Percentiles rank a stretch among this genome's conserved stretches.
Conservation (phyloP, 768 basidiomycete species). For the Amanita phalloides region DNA sequence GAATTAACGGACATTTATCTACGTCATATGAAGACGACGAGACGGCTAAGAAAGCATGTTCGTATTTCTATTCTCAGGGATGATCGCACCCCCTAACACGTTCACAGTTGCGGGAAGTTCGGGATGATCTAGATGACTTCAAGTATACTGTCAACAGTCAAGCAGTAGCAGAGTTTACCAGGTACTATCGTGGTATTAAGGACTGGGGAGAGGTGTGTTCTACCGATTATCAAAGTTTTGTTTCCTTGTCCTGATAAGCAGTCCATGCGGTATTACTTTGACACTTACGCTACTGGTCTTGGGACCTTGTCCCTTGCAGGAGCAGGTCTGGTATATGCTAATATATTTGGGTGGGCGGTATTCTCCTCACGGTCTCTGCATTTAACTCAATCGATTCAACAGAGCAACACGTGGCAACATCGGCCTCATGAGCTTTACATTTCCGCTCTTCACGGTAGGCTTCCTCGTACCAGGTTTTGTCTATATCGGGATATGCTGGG, state of each 20-base stretch:
- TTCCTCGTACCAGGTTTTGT: conserved; percentile 15
- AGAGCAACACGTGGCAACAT: conserved; percentile 14
- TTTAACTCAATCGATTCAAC: not conserved
- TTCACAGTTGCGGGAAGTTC: not conserved
- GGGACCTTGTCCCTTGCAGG: conserved; percentile 13
- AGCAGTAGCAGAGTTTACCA: conserved; percentile 1
- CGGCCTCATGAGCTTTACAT: conserved; percentile 16
- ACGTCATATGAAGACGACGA: not conserved
- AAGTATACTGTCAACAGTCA: not conserved
- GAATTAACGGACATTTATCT: not conserved
- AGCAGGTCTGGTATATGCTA: conserved; percentile 15
- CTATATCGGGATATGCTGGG: conserved; percentile 12
- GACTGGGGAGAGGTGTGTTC: conserved; percentile 3
- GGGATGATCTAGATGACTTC: not conserved
- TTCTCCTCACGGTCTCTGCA: not conserved
- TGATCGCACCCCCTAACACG: not conserved
- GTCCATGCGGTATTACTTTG: not conserved
- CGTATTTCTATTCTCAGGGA: not conserved
- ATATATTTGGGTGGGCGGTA: conserved; percentile 14
- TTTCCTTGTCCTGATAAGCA: not conserved
- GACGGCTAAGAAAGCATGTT: not conserved
- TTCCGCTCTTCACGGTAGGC: conserved; percentile 17
- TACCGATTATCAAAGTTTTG: not conserved
- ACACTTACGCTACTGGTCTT: conserved; percentile 5
- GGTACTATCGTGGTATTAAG: not conserved